phyloP scores from a whole-genome alignment of 2,329 filamentous ascomycete species.

The Colletotrichum sp. region DNA sequence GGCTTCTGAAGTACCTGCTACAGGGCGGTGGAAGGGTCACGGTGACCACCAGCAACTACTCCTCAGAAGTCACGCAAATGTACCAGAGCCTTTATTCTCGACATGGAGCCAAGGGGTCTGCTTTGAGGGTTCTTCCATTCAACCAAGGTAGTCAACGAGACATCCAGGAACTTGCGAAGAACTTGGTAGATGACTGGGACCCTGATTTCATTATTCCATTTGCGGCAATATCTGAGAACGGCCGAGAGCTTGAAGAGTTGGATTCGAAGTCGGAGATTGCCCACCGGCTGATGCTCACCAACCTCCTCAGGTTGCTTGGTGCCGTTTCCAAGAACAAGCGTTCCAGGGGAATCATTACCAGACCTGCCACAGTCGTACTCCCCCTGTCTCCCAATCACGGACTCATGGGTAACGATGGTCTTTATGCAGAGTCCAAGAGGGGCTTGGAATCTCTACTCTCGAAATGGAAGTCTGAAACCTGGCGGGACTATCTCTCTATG shows the following conservation, averaged over 20 bases:
- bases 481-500: slow-evolving; percentile 96
- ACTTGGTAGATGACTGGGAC: slow-evolving; percentile 99
- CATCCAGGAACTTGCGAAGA: slow-evolving; percentile 88
- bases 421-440: slow-evolving; percentile 98
- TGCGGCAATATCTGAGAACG: slow-evolving; percentile 95
- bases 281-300: slow-evolving; percentile 98
- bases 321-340: slow-evolving; percentile 89
- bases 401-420: slow-evolving; percentile 94
- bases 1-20: slow-evolving; percentile 92
- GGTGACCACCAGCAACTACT: slow-evolving; percentile 97
- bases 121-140: slow-evolving; percentile 97
- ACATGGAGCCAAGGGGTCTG: slow-evolving; percentile 89
- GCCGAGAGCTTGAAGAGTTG: slow-evolving; percentile 93
- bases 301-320: slow-evolving; percentile 89
- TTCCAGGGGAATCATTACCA: slow-evolving; percentile 85
- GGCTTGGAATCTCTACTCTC: slow-evolving; percentile 97
- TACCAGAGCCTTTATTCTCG: slow-evolving; percentile 98
- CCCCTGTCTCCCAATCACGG: slow-evolving; percentile 97
- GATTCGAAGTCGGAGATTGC: slow-evolving; percentile 98
- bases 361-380: slow-evolving; percentile 93
- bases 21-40: slow-evolving; percentile 95
- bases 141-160: slow-evolving; percentile 99
- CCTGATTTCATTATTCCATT: slow-evolving; percentile 96
- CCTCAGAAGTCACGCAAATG: slow-evolving; percentile 95
- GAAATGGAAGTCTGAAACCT: slow-evolving; percentile 96